Conservation (phyloP, 495 filamentous ascomycete genomes). For the Hypoxylon fragiforme region DNA sequence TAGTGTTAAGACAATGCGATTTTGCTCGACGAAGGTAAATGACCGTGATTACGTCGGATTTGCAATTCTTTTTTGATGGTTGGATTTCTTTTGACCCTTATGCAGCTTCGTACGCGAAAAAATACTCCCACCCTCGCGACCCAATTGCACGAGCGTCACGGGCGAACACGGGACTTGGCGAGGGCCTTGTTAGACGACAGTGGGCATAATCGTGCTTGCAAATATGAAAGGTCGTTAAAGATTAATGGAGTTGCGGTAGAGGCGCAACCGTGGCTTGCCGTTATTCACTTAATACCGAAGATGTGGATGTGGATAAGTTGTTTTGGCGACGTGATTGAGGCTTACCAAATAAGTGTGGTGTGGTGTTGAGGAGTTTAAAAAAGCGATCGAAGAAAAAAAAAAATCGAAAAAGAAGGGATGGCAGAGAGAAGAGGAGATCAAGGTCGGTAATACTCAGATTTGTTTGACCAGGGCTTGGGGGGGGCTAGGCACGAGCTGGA, state of each 20-base stretch:
- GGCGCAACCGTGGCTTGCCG: too few species aligned
- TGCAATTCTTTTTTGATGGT: not conserved
- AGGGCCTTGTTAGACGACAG: constrained; percentile 21
- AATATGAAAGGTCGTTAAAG: not conserved
- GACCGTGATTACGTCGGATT: not conserved
- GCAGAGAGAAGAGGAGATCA: constrained; percentile 28
- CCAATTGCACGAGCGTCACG: constrained; percentile 24
- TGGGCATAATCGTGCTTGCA: constrained; percentile 30
- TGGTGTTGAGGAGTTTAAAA: constrained; percentile 14
- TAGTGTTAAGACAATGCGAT: too few species aligned
- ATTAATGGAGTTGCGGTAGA: too few species aligned
- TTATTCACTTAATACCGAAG: not conserved
- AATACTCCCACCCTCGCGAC: constrained; percentile 20
- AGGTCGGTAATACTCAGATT: constrained; percentile 37
- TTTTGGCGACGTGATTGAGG: constrained; percentile 14
- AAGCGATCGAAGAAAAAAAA: constrained; percentile 24
- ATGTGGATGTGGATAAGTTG: not conserved
- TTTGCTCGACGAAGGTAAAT: too few species aligned
- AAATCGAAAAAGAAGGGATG: constrained; percentile 34
- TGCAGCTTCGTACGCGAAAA: constrained; percentile 7
- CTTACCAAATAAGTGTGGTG: constrained; percentile 4
- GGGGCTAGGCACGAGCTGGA: constrained; percentile 36
- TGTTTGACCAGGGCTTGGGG: constrained; percentile 35
- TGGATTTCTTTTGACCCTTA: constrained; percentile 1
- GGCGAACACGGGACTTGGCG: constrained; percentile 20